A percentile compares a stretch with the other conserved stretches of the same genome.
Conservation (phyloP, 73 alveolate species). For the Paramecium sexaurelia region DNA sequence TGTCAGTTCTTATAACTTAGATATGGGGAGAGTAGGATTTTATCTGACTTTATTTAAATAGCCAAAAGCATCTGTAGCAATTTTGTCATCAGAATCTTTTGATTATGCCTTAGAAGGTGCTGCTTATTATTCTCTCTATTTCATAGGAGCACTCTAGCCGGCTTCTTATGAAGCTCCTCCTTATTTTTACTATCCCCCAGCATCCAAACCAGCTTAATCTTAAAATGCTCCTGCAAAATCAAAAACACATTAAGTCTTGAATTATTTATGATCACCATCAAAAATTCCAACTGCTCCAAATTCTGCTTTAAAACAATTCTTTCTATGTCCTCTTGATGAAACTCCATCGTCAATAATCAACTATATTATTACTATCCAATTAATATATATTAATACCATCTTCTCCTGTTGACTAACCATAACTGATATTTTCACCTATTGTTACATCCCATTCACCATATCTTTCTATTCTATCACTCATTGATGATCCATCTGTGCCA, state of each 20-base stretch:
- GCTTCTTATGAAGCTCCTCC: background rate
- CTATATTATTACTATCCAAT: background rate
- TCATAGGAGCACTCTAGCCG: background rate
- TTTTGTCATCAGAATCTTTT: background rate
- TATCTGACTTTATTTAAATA: constrained; percentile 37
- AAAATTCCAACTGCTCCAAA: constrained; percentile 62
- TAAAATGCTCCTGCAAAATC: constrained; percentile 60
- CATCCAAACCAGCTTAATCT: background rate
- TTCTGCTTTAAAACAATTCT: constrained; percentile 52
- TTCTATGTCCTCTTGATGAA: constrained; percentile 81
- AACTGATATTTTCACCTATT: constrained; percentile 70
- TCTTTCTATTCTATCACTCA: constrained; percentile 83
- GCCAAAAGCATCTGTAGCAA: constrained; percentile 38
- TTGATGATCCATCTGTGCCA: constrained; percentile 87
- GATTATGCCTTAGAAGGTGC: background rate
- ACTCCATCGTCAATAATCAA: constrained; percentile 88
- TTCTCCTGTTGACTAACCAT: background rate
- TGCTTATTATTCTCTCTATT: background rate
- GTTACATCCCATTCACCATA: constrained; percentile 82
- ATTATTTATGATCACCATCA: constrained; percentile 63
- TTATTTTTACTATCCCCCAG: background rate
- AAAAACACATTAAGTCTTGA: constrained; percentile 53
- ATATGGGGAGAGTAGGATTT: constrained; percentile 21
- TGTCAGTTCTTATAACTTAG: background rate
- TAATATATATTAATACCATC: background rate